These are phyloP conservation scores for Yamagishiella unicocca DNA, from an alignment of 139 green algal species.

Conservation along the genomic window DNA sequence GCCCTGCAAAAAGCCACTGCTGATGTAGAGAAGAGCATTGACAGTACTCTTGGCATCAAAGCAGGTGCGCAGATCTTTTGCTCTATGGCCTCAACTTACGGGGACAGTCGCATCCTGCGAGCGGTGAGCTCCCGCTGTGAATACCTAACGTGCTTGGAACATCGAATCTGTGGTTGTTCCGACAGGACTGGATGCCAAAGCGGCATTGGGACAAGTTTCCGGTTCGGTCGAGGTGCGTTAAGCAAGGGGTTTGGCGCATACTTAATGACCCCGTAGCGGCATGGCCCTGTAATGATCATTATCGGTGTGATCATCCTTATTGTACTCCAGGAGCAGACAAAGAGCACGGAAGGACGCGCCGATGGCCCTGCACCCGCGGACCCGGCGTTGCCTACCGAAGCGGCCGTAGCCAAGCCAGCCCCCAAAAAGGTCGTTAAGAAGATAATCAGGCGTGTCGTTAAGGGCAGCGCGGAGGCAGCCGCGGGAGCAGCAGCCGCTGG, in stretches of 20 bases:
- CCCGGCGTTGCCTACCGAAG: background rate
- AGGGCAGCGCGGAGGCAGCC: background rate
- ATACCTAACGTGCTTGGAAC: background rate
- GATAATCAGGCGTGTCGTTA: constrained; percentile 17
- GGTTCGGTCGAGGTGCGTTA: constrained; percentile 6
- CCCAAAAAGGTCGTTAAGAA: constrained; percentile 42
- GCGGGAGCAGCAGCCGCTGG: background rate
- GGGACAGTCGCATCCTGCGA: too few species aligned
- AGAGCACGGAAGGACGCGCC: background rate
- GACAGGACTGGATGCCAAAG: background rate
- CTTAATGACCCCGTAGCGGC: background rate
- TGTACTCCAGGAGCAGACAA: background rate
- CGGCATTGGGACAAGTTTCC: background rate
- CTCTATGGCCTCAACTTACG: too few species aligned
- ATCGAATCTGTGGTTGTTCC: background rate
- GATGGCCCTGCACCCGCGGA: background rate
- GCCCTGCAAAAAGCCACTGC: constrained; percentile 56
- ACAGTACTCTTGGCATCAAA: constrained; percentile 45
- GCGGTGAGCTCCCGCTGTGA: too few species aligned
- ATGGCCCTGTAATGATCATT: background rate
- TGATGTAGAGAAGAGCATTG: constrained; percentile 61
- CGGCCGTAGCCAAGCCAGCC: background rate
- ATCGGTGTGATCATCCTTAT: background rate
- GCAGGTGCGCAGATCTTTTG: background rate
- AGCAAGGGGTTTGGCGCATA: background rate